Evolutionary conservation across 2,329 filamentous ascomycete genomes (phyloP), one percentile per base, ranked within the genome.

Genomic region (Nigrograna mackinnonii): DNA sequence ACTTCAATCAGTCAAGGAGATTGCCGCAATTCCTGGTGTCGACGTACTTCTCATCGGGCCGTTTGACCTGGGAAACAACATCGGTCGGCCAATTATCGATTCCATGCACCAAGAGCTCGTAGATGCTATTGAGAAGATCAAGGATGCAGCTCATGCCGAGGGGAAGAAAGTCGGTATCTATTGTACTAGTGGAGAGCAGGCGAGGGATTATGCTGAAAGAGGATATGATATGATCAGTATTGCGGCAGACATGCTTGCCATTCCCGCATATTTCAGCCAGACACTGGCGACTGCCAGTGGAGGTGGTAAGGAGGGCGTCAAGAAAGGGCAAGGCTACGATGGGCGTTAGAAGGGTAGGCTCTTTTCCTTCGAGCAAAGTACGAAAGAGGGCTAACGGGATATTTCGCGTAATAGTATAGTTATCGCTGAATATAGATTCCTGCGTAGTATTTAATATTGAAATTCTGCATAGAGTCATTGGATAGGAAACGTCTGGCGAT

Each of bases 1-100:
- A 0, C 51, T 75, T 13, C 59, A 62, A 26, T 58, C 57, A 22
- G 67, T 62, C 13, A 67, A 72, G 19, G 75, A 74, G 39, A 80
- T 80, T 41, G 78, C 78, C 9, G 71, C 72, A 7, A 67, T 80
- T 3, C 71, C 73, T 2, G 78, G 78, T 2, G 72, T 80, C 6
- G 77, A 80, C 44, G 74, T 77, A 18, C 60, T 81, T 4, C 70
- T 81, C 19, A 71, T 80, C 39, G 78, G 79, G 0, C 79, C 78
- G 2, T 79, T 76, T 60, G 79, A 81, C 61, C 64, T 81, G 1
- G 79, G 79, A 17, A 82, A 81, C 54, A 79, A 78, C 39, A 80
- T 82, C 37, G 79, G 78, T 3, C 69, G 76, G 40, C 77, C 78
- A 0, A 76, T 80, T 12, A 46, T 77, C 2, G 64, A 67, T 2